Evolutionary conservation across 768 basidiomycete species (phyloP).

Genomic region (Kwoniella bestiolae): DNA sequence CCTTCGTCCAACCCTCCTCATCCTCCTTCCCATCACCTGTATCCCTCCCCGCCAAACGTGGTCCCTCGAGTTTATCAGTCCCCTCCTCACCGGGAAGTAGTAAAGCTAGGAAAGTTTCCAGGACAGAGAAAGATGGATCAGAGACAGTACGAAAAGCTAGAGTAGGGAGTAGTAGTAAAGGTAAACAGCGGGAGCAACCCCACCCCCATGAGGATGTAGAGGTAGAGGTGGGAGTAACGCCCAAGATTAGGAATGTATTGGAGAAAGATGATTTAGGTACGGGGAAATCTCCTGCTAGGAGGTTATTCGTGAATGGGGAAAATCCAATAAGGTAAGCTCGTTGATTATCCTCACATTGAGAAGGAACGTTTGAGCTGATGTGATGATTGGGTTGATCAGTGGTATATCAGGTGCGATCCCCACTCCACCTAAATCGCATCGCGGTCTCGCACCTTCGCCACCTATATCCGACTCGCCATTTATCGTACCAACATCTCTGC

Average conservation of each 20-base stretch:
- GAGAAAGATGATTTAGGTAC: conserved; percentile 42
- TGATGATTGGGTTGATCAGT: not conserved
- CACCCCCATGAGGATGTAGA: not conserved
- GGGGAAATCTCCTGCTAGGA: conserved; percentile 47
- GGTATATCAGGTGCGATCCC: conserved; percentile 30
- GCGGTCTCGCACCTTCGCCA: conserved; percentile 18
- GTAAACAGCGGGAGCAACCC: not conserved
- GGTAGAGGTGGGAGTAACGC: conserved; percentile 29
- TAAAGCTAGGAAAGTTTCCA: conserved; percentile 18
- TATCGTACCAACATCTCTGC: conserved; percentile 2
- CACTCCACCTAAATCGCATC: conserved; percentile 19
- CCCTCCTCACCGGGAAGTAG: conserved; percentile 10
- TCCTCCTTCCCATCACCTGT: conserved; percentile 26
- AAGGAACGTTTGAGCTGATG: conserved; percentile 24
- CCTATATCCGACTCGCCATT: conserved; percentile 19
- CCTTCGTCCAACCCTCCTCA: not conserved
- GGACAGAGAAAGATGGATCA: conserved; percentile 13
- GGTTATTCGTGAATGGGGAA: conserved; percentile 27
- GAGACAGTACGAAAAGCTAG: conserved; percentile 19
- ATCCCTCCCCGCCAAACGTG: conserved; percentile 25
- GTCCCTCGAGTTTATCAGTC: conserved; percentile 10
- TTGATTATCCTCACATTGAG: no score
- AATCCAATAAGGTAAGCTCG: conserved; percentile 25
- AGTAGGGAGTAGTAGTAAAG: conserved; percentile 2
- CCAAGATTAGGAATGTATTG: conserved; percentile 32